Evolutionary conservation across 1,139 yeast species (phyloP).

Genomic region (Hemisphaericaspora xylanilytica): DNA sequence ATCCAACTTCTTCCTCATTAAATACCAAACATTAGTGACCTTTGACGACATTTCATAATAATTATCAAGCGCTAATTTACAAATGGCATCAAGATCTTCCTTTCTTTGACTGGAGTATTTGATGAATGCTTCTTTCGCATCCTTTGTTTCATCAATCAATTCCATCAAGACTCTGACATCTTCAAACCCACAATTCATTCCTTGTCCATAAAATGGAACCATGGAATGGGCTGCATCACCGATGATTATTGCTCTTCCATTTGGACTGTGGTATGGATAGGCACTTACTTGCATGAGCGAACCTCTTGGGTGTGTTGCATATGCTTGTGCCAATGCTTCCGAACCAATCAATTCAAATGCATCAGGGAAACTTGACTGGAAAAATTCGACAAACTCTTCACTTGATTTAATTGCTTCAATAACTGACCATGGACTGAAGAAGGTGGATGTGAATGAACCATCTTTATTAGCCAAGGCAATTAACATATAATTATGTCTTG

Average conservation of each 20-base stretch:
- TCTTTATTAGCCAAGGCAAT: constrained; percentile 85
- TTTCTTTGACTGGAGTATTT: constrained; percentile 58
- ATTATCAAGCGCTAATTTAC: constrained; percentile 75
- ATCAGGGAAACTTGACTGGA: constrained; percentile 65
- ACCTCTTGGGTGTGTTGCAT: constrained; percentile 66
- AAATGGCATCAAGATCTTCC: constrained; percentile 69
- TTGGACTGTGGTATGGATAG: constrained; percentile 63
- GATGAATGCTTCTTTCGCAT: constrained; percentile 51
- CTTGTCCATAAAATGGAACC: constrained; percentile 98
- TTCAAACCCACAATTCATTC: constrained; percentile 95
- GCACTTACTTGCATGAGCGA: constrained; percentile 68
- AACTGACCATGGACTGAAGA: constrained; percentile 76
- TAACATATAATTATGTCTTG: constrained; percentile 80
- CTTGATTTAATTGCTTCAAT: constrained; percentile 52
- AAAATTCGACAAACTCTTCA: constrained; percentile 51
- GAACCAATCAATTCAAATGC: constrained; percentile 68
- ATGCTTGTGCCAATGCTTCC: constrained; percentile 50
- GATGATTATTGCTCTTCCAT: constrained; percentile 63
- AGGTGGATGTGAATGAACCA: constrained; percentile 86
- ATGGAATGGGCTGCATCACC: constrained; percentile 97
- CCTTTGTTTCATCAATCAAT: constrained; percentile 44
- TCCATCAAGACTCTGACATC: constrained; percentile 71
- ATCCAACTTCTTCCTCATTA: constrained; percentile 68
- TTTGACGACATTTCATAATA: constrained; percentile 86
- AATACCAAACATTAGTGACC: constrained; percentile 64